Base-by-base conservation (phyloP, 73 alveolate species). In the Symbiodinium pilosum region DNA sequence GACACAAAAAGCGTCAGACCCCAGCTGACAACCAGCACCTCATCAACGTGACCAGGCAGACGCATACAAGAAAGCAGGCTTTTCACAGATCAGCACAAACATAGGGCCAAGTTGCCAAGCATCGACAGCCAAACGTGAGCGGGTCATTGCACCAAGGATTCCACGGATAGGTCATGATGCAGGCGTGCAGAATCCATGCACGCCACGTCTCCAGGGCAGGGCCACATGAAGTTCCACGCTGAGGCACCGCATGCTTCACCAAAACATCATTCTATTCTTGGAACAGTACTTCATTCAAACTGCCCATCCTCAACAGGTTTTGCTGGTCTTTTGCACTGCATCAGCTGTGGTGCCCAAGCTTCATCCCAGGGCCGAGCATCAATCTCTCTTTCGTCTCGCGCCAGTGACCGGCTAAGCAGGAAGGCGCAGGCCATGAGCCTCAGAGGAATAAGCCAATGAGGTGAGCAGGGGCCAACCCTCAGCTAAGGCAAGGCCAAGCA, bases 101-200 rank as follows among this genome's bases (percentile, higher is more conserved):
- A n/a, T n/a, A n/a, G n/a, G n/a, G n/a, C n/a, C n/a, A 40, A 88
- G 87, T 34, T 3, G 20, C 95, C 73, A 88, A 36, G 95, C 95
- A 88, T 8, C 95, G 83, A 28, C 59, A 40, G 38, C 71, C 71
- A 68, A 59, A 88, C 2, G 73, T 84, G 87, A 88, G 43, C 26
- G 87, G 95, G 41, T 88, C 95, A 38, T 88, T 88, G 39, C 44
- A 40, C 95, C 95, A 88, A 24, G 95, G 95, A 36, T 88, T 88
- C 95, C 95, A 88, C 7, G 95, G 95, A 68, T 88, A 88, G 21
- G 95, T 88, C 87, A 88, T 68, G 86, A 88, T 88, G 95, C 95
- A 88, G 42, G 87, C 87, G 36, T 88, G 95, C 18, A 59, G 86
- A 38, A 88, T 88, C 95, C 95, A 88, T 1, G 95, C 44, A 4